Base-by-base conservation (phyloP, 257 asterid species). In the Fraxinus americana region DNA sequence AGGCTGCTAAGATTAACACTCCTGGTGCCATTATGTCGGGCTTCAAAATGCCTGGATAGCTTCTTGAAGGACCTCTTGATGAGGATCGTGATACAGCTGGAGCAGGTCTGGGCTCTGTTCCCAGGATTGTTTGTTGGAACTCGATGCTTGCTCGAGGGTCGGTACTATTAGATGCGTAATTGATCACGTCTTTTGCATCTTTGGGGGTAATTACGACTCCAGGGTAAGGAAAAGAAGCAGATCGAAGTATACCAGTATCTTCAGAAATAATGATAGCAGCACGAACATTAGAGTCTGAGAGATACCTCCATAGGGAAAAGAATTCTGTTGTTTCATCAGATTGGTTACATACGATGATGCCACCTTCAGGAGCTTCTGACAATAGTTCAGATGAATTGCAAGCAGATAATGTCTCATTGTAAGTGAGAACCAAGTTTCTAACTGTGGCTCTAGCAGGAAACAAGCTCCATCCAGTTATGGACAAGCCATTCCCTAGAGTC, bases 11-110 rank as follows among this genome's bases (percentile, higher is more conserved):
- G 30, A 86, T 75, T 11, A 79, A 52, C 9, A 77, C 77, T 8
- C 89, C 87, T 1, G 89, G 89, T 1, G 87, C 86, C 75, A 76
- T 82, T 6, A 85, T 77, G 67, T 85, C 89, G 13, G 89, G 86
- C 67, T 85, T 85, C 70, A 85, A 43, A 73, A 83, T 73, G 4
- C 77, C 73, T 1, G 82, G 81, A 73, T 78, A 85, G 78, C 75
- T 83, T 43, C 75, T 74, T 1, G 67, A 77, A 0, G 87, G 89
- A 29, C 89, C 89, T 36, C 89, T 38, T 1, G 89, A 83, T 0
- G 89, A 77, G 59, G 72, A 83, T 1, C 29, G 72, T 0, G 85
- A 57, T 19, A 86, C 71, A 43, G 82, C 83, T 2, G 87, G 87
- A 72, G 89, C 89, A 8, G 88, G 77, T 38, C 82, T 76, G 0